Evolutionary conservation across 331 rosid genomes (phyloP), one percentile per base, ranked within the genome.

Genomic region (Ulmus americana): DNA sequence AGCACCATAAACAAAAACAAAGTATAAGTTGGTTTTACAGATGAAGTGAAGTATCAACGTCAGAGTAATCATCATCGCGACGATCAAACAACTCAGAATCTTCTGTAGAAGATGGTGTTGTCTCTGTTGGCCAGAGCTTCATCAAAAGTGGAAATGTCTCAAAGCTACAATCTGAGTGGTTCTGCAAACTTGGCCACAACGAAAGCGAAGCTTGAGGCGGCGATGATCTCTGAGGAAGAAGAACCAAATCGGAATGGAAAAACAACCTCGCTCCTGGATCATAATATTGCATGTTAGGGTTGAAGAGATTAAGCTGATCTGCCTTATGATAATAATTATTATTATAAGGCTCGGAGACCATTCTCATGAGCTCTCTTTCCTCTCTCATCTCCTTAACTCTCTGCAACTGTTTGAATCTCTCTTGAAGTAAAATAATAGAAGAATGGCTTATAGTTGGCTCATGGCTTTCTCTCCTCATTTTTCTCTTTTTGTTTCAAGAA

Each of bases 31-130:
- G 18, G 61, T 35, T 77, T 85, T 65, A 92, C 58, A 92, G 82
- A 78, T 83, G 98, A 74, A 92, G 98, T 68, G 97, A 89, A 70
- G 98, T 92, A 80, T 92, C 97, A 55, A 92, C 87, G 48, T 79
- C 90, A 65, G 77, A 69, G 54, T 73, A 66, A 14, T 69, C 39
- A 70, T 75, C 58, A 45, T 43, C 59, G 67, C 71, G 58, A 38
- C 35, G 4, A 28, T 28, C 35, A 2, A 28, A 28, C 35, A 28
- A 28, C 35, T 60, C 82, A 69, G 53, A 67, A 61, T 75, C 82
- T 57, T 50, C 50, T 78, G 68, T 1, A 50, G 76, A 73, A 54
- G 64, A 15, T 3, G 67, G 7, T 5, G 65, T 8, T 5, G 42
- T 22, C 55, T 69, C 56, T 38, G 55, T 10, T 6, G 76, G 76